Conservation (phyloP, 176 grass and related monocot genomes). For the Triticum monococcum region DNA sequence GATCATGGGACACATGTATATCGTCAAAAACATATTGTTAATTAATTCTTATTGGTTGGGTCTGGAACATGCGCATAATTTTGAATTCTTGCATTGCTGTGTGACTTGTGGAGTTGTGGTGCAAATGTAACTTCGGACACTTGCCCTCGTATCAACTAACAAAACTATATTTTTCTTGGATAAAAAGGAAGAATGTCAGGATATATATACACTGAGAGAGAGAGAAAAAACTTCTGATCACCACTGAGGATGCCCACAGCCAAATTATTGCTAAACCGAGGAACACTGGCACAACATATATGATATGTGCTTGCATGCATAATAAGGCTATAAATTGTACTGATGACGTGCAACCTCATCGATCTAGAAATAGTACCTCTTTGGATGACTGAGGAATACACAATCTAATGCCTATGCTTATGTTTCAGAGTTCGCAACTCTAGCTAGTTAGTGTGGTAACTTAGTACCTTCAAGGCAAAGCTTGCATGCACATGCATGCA, state of each 20-base stretch:
- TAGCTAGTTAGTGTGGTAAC: background rate
- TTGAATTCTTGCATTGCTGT: background rate
- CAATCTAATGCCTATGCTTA: background rate
- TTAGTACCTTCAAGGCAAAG: background rate
- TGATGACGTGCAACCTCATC: background rate
- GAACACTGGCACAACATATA: background rate
- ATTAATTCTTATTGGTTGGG: background rate
- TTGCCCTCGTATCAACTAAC: background rate
- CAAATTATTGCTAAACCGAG: background rate
- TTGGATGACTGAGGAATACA: background rate
- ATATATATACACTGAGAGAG: background rate
- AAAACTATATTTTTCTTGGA: background rate
- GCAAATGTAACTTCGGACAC: background rate
- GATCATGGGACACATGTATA: constrained; percentile 15
- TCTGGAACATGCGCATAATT: background rate
- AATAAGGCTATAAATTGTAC: background rate
- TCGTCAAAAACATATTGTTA: background rate
- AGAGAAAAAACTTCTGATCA: background rate
- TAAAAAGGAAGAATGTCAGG: background rate
- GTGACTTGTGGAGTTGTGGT: background rate
- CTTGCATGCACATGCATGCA: background rate
- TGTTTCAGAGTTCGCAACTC: background rate
- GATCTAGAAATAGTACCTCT: background rate
- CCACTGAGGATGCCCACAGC: background rate
- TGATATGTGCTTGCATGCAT: background rate